Evolutionary conservation across 441 rosid genomes (phyloP).

Genomic region (Gossypium laxum): DNA sequence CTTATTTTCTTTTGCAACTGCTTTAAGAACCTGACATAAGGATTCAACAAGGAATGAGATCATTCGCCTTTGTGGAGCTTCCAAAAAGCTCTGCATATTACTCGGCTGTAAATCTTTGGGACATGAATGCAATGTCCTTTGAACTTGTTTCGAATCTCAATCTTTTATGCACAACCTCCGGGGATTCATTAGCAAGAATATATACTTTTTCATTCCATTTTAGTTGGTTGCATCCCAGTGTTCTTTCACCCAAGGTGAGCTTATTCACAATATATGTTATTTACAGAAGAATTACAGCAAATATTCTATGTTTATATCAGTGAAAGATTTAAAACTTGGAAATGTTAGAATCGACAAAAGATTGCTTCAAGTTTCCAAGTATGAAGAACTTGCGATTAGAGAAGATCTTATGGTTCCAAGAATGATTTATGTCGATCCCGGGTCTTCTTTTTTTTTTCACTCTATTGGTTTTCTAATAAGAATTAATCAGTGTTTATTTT

Average conservation of each 20-base stretch:
- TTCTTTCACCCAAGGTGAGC: slow-evolving; percentile 6
- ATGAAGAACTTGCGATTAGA: neutral
- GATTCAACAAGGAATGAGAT: slow-evolving; percentile 8
- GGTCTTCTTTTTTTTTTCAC: neutral
- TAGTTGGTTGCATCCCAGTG: neutral
- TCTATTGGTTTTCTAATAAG: no score
- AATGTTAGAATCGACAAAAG: neutral
- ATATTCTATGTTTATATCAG: neutral
- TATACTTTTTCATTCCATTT: neutral
- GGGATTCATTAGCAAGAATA: neutral
- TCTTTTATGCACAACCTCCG: neutral
- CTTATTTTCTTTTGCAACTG: slow-evolving; percentile 39
- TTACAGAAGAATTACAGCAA: neutral
- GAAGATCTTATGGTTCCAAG: slow-evolving; percentile 2
- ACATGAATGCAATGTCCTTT: neutral
- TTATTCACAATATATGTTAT: slow-evolving; percentile 4
- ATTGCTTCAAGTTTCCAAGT: neutral
- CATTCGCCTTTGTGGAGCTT: neutral
- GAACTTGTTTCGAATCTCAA: neutral
- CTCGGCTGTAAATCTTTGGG: neutral
- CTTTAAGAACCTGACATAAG: slow-evolving; percentile 26
- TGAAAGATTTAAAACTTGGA: neutral
- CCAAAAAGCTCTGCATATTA: neutral
- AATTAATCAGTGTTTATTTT: no score
- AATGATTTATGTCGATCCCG: slow-evolving; percentile 1